These are phyloP conservation scores for Russula compacta DNA, from an alignment of 768 basidiomycete genomes.

Conservation along the genomic window DNA sequence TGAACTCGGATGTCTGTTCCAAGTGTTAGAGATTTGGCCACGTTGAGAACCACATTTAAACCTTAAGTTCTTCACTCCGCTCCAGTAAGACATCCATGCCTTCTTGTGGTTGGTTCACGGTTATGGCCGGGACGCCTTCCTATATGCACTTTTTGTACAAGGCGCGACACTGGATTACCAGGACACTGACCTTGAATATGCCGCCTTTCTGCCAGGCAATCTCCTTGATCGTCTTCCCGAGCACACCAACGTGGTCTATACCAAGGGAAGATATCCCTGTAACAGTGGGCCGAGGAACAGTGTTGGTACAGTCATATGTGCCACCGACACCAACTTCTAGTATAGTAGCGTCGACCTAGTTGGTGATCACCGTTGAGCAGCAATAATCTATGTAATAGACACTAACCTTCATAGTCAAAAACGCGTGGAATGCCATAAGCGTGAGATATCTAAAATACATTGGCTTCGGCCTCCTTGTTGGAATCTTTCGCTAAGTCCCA, in stretches of 20 bases:
- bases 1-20: slow-evolving; percentile 57
- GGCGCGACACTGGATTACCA: neutral
- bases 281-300: slow-evolving; percentile 83
- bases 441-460: slow-evolving; percentile 93
- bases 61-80: slow-evolving; percentile 59
- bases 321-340: slow-evolving; percentile 97
- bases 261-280: slow-evolving; percentile 88
- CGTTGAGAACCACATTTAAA: slow-evolving; percentile 23
- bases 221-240: slow-evolving; percentile 81
- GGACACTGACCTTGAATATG: slow-evolving; percentile 73
- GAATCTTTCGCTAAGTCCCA: slow-evolving; percentile 34
- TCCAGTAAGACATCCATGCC: slow-evolving; percentile 59
- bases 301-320: slow-evolving; percentile 88
- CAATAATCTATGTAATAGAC: neutral
- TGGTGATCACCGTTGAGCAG: neutral
- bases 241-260: slow-evolving; percentile 79
- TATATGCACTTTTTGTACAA: slow-evolving; percentile 22
- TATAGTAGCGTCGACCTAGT: slow-evolving; percentile 77
- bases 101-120: slow-evolving; percentile 66
- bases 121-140: slow-evolving; percentile 79
- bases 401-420: slow-evolving; percentile 57
- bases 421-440: slow-evolving; percentile 84
- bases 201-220: slow-evolving; percentile 96
- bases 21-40: slow-evolving; percentile 2
- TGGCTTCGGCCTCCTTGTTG: slow-evolving; percentile 62